Conservation (phyloP, 768 basidiomycete genomes). For the Tremella fuciformis region DNA sequence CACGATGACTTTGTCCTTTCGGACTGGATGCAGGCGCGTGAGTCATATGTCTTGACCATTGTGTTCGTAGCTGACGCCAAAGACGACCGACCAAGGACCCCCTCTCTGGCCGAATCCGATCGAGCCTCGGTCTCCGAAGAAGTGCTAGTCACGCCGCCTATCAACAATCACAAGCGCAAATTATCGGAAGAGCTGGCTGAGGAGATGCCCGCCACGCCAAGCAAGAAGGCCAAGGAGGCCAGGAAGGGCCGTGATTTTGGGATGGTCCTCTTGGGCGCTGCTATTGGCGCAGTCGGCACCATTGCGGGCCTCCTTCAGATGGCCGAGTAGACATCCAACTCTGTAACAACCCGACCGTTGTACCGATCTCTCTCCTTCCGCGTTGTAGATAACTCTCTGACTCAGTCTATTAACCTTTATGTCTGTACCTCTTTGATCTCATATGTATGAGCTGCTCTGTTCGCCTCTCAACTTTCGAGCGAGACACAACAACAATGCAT, state of each 20-base stretch:
- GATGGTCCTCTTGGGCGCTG: constrained; percentile 28
- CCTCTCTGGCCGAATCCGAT: not conserved
- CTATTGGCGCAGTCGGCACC: constrained; percentile 32
- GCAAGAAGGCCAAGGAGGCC: constrained; percentile 11
- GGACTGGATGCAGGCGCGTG: too few relatives aligned
- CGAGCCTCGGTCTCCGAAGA: not conserved
- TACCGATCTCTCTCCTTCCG: too few relatives aligned
- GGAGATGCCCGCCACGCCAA: not conserved
- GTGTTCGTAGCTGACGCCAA: too few relatives aligned
- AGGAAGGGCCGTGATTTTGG: constrained; percentile 20
- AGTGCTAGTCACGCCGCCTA: not conserved
- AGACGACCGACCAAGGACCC: not conserved
- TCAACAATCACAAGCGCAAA: not conserved
- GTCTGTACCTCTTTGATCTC: too few relatives aligned
- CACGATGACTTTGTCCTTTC: too few relatives aligned
- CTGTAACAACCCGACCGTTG: too few relatives aligned
- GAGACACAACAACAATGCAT: too few relatives aligned
- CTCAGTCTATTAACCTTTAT: too few relatives aligned
- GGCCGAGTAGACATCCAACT: constrained; percentile 9
- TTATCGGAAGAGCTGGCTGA: constrained; percentile 1
- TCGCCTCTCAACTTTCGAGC: too few relatives aligned
- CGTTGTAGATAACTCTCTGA: too few relatives aligned
- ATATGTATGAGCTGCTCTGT: too few relatives aligned
- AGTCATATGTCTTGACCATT: too few relatives aligned
- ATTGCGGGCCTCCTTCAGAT: constrained; percentile 34